Percentiles rank a stretch among this genome's conserved stretches.
phyloP scores from a whole-genome alignment of 2,329 filamentous ascomycete species.

The Pseudonectria foliicola region DNA sequence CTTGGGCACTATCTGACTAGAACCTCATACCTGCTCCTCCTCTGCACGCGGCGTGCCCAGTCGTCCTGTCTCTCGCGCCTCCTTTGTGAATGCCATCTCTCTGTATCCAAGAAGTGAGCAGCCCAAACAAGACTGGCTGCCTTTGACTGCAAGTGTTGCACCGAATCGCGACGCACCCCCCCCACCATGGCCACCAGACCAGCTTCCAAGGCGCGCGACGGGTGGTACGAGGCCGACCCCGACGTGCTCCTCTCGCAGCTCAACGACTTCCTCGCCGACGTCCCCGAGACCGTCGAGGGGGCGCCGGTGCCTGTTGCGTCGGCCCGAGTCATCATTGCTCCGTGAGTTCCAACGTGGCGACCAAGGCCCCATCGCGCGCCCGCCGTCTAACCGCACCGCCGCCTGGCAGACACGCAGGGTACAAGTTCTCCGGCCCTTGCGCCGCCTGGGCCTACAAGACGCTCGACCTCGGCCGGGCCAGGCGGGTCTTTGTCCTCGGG shows the following conservation, averaged over 20 bases:
- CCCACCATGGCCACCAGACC: constrained; percentile 27
- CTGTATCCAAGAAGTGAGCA: too few relatives aligned
- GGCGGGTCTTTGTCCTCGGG: constrained; percentile 85
- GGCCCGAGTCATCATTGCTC: constrained; percentile 83
- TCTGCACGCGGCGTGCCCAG: too few relatives aligned
- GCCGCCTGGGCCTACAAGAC: constrained; percentile 93
- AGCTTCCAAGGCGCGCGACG: constrained; percentile 68
- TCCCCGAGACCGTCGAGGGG: constrained; percentile 59
- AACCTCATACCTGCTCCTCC: too few relatives aligned
- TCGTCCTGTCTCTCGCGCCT: too few relatives aligned
- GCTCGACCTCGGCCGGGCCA: constrained; percentile 73
- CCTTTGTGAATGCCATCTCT: too few relatives aligned
- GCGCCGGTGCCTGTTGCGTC: constrained; percentile 57
- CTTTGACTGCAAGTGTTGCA: too few relatives aligned
- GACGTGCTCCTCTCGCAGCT: constrained; percentile 60
- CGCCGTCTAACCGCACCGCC: not conserved
- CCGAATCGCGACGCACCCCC: not conserved
- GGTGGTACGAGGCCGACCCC: constrained; percentile 70
- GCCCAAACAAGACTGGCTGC: too few relatives aligned
- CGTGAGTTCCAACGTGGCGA: constrained; percentile 53
- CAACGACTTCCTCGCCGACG: constrained; percentile 63
- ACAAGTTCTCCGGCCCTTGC: constrained; percentile 82
- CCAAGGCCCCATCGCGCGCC: accelerated
- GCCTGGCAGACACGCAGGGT: constrained; percentile 74
- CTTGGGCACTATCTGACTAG: too few relatives aligned